These are phyloP conservation scores for Hygrocybe punicea DNA, from an alignment of 768 basidiomycete species.

Conservation along the genomic window DNA sequence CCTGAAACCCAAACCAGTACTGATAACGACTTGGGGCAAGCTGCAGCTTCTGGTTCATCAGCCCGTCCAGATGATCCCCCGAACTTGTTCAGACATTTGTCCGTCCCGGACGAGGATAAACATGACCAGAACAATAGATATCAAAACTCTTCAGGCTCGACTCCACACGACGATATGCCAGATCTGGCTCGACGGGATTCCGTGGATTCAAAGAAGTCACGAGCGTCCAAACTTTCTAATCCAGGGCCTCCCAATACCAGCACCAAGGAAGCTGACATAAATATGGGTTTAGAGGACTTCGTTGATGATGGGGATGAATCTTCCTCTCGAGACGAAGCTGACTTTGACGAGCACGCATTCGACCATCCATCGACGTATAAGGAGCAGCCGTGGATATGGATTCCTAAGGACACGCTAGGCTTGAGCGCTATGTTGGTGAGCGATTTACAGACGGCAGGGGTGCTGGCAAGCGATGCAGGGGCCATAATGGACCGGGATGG, in stretches of 20 bases:
- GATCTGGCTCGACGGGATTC: not conserved
- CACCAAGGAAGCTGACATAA: not conserved
- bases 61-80: not conserved
- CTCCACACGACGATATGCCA: not conserved
- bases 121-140: constrained; percentile 11
- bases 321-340: constrained; percentile 15
- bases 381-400: constrained; percentile 47
- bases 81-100: constrained; percentile 3
- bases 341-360: constrained; percentile 42
- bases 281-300: constrained; percentile 20
- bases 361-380: constrained; percentile 48
- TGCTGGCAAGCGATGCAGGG: constrained; percentile 44
- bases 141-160: constrained; percentile 10
- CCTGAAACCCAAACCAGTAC: not conserved
- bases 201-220: not conserved
- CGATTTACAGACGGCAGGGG: constrained; percentile 38
- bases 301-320: constrained; percentile 32
- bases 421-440: constrained; percentile 38
- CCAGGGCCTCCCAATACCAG: not conserved
- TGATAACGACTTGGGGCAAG: not conserved
- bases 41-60: not conserved
- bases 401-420: constrained; percentile 43
- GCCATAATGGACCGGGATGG: constrained; percentile 44
- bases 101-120: constrained; percentile 13
- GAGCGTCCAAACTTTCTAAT: not conserved